Base-by-base conservation (phyloP, 2,329 filamentous ascomycete species). In the Botrytis medusae region DNA sequence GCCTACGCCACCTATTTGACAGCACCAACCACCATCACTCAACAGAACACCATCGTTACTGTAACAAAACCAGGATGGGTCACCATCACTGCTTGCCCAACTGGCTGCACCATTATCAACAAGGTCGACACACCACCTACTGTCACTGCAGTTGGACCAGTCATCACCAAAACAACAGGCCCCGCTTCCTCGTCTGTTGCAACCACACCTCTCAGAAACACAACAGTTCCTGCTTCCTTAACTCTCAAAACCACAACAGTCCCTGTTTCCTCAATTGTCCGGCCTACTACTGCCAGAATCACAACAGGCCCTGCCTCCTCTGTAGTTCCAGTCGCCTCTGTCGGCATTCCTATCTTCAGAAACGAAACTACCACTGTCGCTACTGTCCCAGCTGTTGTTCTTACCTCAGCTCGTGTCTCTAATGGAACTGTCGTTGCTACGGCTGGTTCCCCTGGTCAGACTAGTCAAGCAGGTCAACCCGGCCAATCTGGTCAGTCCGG, bases 1-100 rank as follows among this genome's bases (percentile, higher is more conserved):
- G 75, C 72, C 6, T 74, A 77, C 60, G 69, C 69, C 34, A 76
- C 70, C 37, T 77, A 73, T 54, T 74, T 67, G 72, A 65, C 76
- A 14, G 22, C 37, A 14, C 46, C 72, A 32, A 77, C 75, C 65
- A 44, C 51, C 12, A 74, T 74, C 59, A 70, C 71, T n/a, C 22
- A 75, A 25, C 64, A 59, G 16, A 74, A 62, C 48, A 73, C 70
- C 3, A 73, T 73, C 54, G 73, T 70, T 42, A 74, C 65, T 40
- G 62, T 69, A 25, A 67, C 65, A n/a, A 57, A 68, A 16, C 32
- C 46, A 42, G 57, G 72, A 63, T 77, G 74, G 74, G 69, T 74
- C 60, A 75, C 75, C 25, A 69, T 76, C 59, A 74, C 71, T 42
- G 61, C 72, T 65, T 76, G 74, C 68, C 71, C 73, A 6, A 34